phyloP scores from a whole-genome alignment of 2,329 filamentous ascomycete species.

The Aspergillus caelatus region DNA sequence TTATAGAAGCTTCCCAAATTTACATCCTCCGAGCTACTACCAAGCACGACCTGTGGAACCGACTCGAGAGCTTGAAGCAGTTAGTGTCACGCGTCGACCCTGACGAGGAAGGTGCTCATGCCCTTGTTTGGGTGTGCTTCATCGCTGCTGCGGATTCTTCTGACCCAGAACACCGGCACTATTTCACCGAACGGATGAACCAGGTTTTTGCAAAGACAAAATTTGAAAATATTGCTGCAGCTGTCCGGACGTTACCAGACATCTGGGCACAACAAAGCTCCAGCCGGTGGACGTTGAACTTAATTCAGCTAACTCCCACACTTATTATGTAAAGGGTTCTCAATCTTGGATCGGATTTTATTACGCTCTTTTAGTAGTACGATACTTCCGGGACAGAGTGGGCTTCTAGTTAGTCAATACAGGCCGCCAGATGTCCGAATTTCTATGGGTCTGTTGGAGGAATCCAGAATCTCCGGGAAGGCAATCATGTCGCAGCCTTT shows the following conservation, averaged over 20 bases:
- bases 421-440: too few species aligned
- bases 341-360: too few species aligned
- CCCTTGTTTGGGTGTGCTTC: slow-evolving; percentile 48
- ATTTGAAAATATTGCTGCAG: slow-evolving; percentile 44
- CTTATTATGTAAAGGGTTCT: slow-evolving; percentile 18
- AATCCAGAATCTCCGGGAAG: too few species aligned
- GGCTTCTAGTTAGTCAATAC: too few species aligned
- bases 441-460: too few species aligned
- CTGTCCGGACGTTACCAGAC: slow-evolving; percentile 34
- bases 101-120: slow-evolving; percentile 37
- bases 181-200: slow-evolving; percentile 36
- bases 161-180: slow-evolving; percentile 37
- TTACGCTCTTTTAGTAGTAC: too few species aligned
- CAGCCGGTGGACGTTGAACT: slow-evolving; percentile 21
- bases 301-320: slow-evolving; percentile 16
- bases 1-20: slow-evolving; percentile 27
- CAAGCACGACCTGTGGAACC: slow-evolving; percentile 17
- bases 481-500: too few species aligned
- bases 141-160: slow-evolving; percentile 45
- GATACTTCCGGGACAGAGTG: too few species aligned
- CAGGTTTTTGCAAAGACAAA: slow-evolving; percentile 35
- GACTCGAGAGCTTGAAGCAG: slow-evolving; percentile 35
- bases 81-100: slow-evolving; percentile 32
- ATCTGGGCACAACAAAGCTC: slow-evolving; percentile 34
- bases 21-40: slow-evolving; percentile 24